Evolutionary conservation across 305 asterid species (phyloP), one percentile per base, ranked within the genome.

Genomic region (Plantago rigida): DNA sequence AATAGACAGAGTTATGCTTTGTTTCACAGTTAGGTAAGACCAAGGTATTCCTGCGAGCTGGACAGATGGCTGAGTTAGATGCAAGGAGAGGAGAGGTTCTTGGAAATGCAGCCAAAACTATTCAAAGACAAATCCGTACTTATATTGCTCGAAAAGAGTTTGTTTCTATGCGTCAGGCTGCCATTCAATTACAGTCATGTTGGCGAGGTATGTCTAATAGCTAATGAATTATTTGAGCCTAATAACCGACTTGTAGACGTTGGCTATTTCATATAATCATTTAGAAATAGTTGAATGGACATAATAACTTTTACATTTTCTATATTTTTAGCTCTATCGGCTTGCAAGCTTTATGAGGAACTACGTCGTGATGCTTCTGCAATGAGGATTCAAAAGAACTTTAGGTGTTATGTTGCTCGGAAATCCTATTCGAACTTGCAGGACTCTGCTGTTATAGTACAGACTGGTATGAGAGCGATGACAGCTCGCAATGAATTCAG

Each of bases 61-160:
- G 99, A 71, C 99, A 93, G 84, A 93, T 93, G 99, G 99, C 99
- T 49, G 96, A 89, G 80, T 85, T 93, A 53, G 99, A 93, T 72
- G 89, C 97, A 54, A 87, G 86, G 74, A 84, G 99, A 79, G 88
- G 96, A 50, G 97, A 84, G 83, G 95, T 93, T 68, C 95, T 93
- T 71, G 96, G 97, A 69, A 89, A 90, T 81, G 97, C 99, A 64
- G 99, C 99, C 72, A 82, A 81, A 78, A 80, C 77, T 47, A 87
- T 93, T 76, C 99, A 93, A 84, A 82, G 99, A 76, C 97, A 87
- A 78, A 87, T 87, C 24, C 86, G 93, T 62, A 93, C 99, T 61
- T 87, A 93, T 65, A 87, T 89, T 71, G 86, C 94, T 50, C 69
- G 93, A 70, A 93, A 91, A 83, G 96, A 89, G 70, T 93, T 85